These are phyloP conservation scores for Panaeolus papilionaceus DNA, from an alignment of 768 basidiomycete species.

Conservation along the genomic window DNA sequence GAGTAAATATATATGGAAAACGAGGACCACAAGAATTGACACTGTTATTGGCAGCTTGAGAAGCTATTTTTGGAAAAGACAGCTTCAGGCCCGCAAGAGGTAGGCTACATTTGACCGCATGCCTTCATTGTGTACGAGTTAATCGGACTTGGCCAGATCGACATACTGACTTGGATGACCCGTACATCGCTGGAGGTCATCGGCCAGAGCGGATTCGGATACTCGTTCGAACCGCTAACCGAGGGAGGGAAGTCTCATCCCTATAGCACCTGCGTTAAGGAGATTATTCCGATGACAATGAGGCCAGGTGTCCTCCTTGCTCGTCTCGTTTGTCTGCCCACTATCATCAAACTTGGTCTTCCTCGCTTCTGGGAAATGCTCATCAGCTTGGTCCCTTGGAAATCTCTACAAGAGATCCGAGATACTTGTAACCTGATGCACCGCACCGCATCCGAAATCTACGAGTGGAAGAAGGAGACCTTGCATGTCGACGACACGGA, in stretches of 20 bases:
- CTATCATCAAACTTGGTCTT: slow-evolving; percentile 30
- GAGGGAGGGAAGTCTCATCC: slow-evolving; percentile 36
- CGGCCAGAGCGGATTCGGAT: slow-evolving; percentile 54
- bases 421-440: slow-evolving; percentile 42
- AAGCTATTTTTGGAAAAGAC: slow-evolving; percentile 33
- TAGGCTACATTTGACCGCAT: slow-evolving; percentile 12
- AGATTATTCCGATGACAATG: slow-evolving; percentile 24
- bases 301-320: slow-evolving; percentile 18
- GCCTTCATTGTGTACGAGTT: not conserved
- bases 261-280: slow-evolving; percentile 38
- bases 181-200: slow-evolving; percentile 58
- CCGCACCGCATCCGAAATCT: slow-evolving; percentile 41
- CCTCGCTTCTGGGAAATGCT: slow-evolving; percentile 40
- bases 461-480: slow-evolving; percentile 38
- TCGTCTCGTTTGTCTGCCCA: slow-evolving; percentile 26
- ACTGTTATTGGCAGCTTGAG: slow-evolving; percentile 31
- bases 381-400: slow-evolving; percentile 39
- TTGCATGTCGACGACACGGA: slow-evolving; percentile 38
- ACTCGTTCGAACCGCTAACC: slow-evolving; percentile 47
- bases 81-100: slow-evolving; percentile 39
- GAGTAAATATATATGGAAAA: no score
- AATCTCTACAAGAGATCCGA: slow-evolving; percentile 34
- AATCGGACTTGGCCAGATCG: slow-evolving; percentile 32
- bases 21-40: not conserved
- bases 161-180: slow-evolving; percentile 44